Evolutionary conservation across 2,329 filamentous ascomycete species (phyloP).

Genomic region (Dactylellina leptospora): DNA sequence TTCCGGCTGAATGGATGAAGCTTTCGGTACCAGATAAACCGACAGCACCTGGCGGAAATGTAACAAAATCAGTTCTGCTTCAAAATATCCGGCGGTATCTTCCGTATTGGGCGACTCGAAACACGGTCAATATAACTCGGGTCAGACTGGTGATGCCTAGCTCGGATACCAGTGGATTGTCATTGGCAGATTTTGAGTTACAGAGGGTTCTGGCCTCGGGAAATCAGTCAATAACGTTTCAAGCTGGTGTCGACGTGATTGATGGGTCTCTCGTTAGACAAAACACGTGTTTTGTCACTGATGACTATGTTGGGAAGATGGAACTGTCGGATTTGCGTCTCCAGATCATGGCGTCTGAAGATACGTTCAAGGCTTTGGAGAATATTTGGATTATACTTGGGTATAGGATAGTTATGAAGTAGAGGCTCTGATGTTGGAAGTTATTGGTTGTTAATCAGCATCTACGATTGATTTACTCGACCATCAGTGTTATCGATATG

Average conservation of each 20-base stretch:
- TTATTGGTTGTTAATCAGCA: too few species aligned
- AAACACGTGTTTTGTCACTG: too few species aligned
- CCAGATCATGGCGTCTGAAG: neutral
- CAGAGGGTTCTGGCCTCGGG: neutral
- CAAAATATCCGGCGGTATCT: slow-evolving; percentile 12
- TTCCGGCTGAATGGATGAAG: slow-evolving; percentile 9
- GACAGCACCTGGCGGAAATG: neutral
- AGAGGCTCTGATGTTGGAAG: too few species aligned
- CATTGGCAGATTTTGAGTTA: neutral
- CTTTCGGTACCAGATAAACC: neutral
- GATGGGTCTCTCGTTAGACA: neutral
- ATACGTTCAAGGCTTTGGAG: neutral
- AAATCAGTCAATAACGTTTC: neutral
- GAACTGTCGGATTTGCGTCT: neutral
- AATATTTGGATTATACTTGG: slow-evolving; percentile 5
- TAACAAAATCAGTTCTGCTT: neutral
- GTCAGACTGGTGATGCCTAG: neutral
- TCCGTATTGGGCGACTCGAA: slow-evolving; percentile 1
- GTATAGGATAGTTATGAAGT: neutral
- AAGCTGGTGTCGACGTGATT: neutral
- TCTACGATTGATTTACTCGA: too few species aligned
- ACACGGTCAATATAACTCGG: neutral
- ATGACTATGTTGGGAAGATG: slow-evolving; percentile 1
- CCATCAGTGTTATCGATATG: too few species aligned
- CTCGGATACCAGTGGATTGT: neutral